Base-by-base conservation (phyloP, 2,329 filamentous ascomycete species). In the Leptoxyphium fumago region DNA sequence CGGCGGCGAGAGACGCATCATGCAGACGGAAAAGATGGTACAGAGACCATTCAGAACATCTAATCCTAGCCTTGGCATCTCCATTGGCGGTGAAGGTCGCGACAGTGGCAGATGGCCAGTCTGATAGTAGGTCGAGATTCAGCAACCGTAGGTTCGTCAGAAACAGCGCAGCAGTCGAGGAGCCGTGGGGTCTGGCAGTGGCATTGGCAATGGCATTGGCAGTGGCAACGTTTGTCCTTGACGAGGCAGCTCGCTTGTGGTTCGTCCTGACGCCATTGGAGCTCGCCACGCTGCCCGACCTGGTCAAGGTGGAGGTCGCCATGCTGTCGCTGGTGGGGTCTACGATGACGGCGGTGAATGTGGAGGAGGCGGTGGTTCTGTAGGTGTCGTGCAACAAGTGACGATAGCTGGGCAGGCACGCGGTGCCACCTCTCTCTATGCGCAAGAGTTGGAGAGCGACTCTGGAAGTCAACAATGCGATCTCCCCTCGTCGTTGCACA, bases 31-130 rank as follows among this genome's bases (percentile, higher is more conserved):
- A 94, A 11, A 98, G 73, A 42, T 84, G 80, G 62, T 83, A 94
- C n/a, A 96, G 68, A 1, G 82, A 78, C 86, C 89, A 96, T 67
- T 98, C 91, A 32, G 88, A 77, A 47, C 78, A 78, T 53, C 84
- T 78, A 32, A 94, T 79, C 43, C 89, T 77, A 61, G 81, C 82
- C 64, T 89, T 91, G 0, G 73, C 73, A 54, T 84, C 75, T 5
- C 48, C 45, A 45, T 72, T 78, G 3, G 72, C 68, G 2, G 77
- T 75, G 58, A 96, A 85, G 2, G 82, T 83, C 41, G 80, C 71
- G 0, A 71, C 59, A 1, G 75, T 78, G 45, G 95, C 82, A 14
- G 66, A 72, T 0, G 89, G 89, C 84, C 88, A 95, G 64, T 93
- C 86, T 1, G 76, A 68, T 0, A 73, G 73, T 41, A 73, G 67